phyloP scores from a whole-genome alignment of 768 basidiomycete species.

The Clathrus columnatus region DNA sequence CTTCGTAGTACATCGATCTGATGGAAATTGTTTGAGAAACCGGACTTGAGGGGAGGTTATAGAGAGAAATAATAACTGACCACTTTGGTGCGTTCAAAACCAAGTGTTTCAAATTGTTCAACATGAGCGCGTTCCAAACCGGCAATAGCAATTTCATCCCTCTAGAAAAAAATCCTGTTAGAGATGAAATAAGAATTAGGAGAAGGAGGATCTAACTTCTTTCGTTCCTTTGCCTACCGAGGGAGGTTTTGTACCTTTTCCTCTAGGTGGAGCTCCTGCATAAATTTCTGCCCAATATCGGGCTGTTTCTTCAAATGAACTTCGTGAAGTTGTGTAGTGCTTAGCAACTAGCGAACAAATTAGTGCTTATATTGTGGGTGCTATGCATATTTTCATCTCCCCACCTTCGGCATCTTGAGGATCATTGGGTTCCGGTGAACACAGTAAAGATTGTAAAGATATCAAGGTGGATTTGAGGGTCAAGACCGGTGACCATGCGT shows the following conservation, averaged over 20 bases:
- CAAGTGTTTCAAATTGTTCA: slow-evolving; percentile 71
- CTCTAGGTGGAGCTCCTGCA: slow-evolving; percentile 55
- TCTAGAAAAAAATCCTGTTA: slow-evolving; percentile 6
- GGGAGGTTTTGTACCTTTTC: slow-evolving; percentile 6
- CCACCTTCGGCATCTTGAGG: slow-evolving; percentile 92
- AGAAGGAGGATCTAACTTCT: not conserved
- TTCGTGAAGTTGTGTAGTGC: slow-evolving; percentile 84
- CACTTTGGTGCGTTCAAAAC: slow-evolving; percentile 77
- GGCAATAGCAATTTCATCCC: slow-evolving; percentile 53
- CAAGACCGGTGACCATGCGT: slow-evolving; percentile 92
- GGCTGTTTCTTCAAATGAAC: slow-evolving; percentile 86
- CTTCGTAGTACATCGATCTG: slow-evolving; percentile 85
- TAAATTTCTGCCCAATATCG: slow-evolving; percentile 91
- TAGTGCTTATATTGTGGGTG: too few species aligned
- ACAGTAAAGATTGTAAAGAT: slow-evolving; percentile 86
- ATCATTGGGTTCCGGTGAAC: slow-evolving; percentile 91
- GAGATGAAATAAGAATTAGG: slow-evolving; percentile 10
- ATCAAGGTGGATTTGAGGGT: slow-evolving; percentile 95
- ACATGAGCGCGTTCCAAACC: slow-evolving; percentile 81
- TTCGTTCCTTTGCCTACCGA: not conserved
- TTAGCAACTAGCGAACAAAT: slow-evolving; percentile 62
- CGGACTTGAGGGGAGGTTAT: too few species aligned
- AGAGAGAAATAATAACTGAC: slow-evolving; percentile 45
- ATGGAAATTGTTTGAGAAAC: not conserved
- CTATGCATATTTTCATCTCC: too few species aligned